Conservation (phyloP, 179 eudicot genomes). For the Beta corolliflora region DNA sequence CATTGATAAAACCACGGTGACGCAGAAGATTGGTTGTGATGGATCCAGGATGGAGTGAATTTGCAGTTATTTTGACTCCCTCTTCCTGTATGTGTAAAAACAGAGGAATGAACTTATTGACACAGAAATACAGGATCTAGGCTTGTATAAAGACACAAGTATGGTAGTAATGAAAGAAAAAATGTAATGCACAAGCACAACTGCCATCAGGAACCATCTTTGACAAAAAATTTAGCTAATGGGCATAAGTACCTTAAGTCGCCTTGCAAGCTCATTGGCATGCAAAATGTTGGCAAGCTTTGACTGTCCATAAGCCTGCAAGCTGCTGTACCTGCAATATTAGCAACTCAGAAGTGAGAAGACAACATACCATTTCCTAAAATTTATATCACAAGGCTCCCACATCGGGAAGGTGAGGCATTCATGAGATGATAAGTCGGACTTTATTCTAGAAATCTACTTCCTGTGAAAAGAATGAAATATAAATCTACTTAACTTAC, state of each 20-base stretch:
- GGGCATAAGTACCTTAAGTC: conserved; percentile 53
- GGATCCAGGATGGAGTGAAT: conserved; percentile 53
- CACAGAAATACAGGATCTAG: background rate
- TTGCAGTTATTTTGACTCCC: conserved; percentile 41
- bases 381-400: background rate
- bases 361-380: background rate
- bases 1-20: conserved; percentile 49
- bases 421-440: background rate
- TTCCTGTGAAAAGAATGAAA: no score
- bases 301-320: conserved; percentile 78
- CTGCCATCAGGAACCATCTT: background rate
- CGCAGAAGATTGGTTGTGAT: conserved; percentile 52
- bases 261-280: conserved; percentile 70
- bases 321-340: conserved; percentile 56
- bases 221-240: background rate
- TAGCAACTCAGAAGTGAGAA: conserved; percentile 4
- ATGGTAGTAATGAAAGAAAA: background rate
- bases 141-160: background rate
- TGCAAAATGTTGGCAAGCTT: conserved; percentile 84
- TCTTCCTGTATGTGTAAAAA: conserved; percentile 33
- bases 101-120: background rate
- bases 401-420: background rate
- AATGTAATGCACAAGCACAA: background rate
- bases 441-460: background rate
- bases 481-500: background rate